These are phyloP conservation scores for Maudiozyma saulgeensis DNA, from an alignment of 805 yeast genomes.

Conservation along the genomic window DNA sequence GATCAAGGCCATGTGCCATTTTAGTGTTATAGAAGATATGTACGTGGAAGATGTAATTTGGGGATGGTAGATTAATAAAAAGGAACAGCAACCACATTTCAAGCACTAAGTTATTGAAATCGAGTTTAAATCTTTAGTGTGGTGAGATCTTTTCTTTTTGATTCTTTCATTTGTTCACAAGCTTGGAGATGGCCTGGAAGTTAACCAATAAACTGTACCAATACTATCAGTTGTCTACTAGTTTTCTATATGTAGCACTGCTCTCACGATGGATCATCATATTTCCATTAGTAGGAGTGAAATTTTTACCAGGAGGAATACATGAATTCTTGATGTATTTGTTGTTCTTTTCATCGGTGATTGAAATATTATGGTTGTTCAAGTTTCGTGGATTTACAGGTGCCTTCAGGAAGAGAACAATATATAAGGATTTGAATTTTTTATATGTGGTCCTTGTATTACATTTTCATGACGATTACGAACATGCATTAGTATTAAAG, in stretches of 20 bases:
- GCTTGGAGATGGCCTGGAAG: background rate
- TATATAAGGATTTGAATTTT: slow-evolving; percentile 22
- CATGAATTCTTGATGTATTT: slow-evolving; percentile 46
- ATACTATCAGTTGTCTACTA: slow-evolving; percentile 20
- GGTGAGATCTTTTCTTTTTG: too few relatives aligned
- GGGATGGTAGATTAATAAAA: too few relatives aligned
- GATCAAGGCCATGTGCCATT: too few relatives aligned
- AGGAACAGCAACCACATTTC: too few relatives aligned
- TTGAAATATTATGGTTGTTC: slow-evolving; percentile 20
- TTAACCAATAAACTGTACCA: slow-evolving; percentile 18
- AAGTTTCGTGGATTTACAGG: slow-evolving; percentile 15
- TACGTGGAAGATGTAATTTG: too few relatives aligned
- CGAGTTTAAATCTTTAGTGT: too few relatives aligned
- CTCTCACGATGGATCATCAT: slow-evolving; percentile 41
- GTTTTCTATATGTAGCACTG: slow-evolving; percentile 20
- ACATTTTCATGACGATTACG: slow-evolving; percentile 27
- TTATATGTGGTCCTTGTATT: slow-evolving; percentile 20
- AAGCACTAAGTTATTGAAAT: too few relatives aligned
- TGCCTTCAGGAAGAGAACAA: slow-evolving; percentile 11
- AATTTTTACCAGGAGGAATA: slow-evolving; percentile 60
- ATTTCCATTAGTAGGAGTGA: slow-evolving; percentile 54
- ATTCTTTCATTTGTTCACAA: too few relatives aligned
- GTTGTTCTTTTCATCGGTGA: slow-evolving; percentile 13
- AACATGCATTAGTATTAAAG: slow-evolving; percentile 24
- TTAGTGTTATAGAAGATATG: too few relatives aligned